Base-by-base conservation (phyloP, 169 alveolate genomes). In the Eimeria falciformis region DNA sequence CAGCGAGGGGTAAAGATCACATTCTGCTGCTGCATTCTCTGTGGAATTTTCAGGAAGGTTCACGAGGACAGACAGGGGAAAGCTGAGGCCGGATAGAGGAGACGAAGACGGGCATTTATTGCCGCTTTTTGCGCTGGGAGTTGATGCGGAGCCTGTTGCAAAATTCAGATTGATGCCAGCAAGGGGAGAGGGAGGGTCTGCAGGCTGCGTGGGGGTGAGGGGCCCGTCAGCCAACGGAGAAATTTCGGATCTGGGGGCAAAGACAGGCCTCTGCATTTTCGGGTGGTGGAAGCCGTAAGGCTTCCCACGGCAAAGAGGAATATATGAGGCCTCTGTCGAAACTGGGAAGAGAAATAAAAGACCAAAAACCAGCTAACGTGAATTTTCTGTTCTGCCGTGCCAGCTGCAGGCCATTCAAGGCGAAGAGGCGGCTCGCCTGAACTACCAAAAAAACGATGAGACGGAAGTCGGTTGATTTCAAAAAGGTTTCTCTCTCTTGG, bases 1-100 rank as follows among this genome's bases (percentile, higher is more conserved):
- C 23, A 81, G 89, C 45, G 89, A 21, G 23, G 89, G 89, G 89
- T 81, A 81, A 6, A 81, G 55, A 37, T 14, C 89, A 9, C 33
- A 33, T 43, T 37, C 62, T 33, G 75, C 40, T 37, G 43, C 37
- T 1, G 25, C 75, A 71, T 81, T 18, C 14, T 50, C 58, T 14
- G 40, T 25, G 40, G 33, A 18, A 45, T 5, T 12, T 0, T 37
- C 25, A 40, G 45, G 14, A n/a, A 14, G n/a, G 12, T 17, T 33
- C 77, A 9, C 53, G 11, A 33, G 33, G 25, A 37, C 77, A 37
- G 66, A 25, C 58, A 55, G 33, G 18, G 75, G 58, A 5, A 25
- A 56, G 37, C 58, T 55, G 18, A 53, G 75, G 45, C 25, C 45
- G 27, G 77, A 27, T 18, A 27, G 9, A 7, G 75, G 89, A 55